Conservation (phyloP, 1,284 basidiomycete genomes). For the Singerocomus inundabilis region DNA sequence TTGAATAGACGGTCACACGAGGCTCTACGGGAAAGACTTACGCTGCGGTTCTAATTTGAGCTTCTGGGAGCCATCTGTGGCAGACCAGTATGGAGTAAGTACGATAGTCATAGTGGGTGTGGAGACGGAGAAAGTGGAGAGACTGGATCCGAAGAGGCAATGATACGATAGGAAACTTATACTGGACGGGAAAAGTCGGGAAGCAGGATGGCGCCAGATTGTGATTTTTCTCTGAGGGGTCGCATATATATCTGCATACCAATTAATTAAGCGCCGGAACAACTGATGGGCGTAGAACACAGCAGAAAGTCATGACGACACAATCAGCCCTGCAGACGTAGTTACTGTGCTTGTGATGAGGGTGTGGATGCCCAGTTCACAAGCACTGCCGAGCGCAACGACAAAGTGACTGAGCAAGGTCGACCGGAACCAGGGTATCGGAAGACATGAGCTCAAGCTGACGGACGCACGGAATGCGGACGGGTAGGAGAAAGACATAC, state of each 20-base stretch:
- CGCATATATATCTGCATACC: constrained; percentile 9
- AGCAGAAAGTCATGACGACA: background rate
- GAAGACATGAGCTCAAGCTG: too few relatives aligned
- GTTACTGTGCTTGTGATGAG: too few relatives aligned
- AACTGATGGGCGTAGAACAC: background rate
- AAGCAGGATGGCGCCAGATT: background rate
- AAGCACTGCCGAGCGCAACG: too few relatives aligned
- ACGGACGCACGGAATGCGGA: too few relatives aligned
- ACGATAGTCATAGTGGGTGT: constrained; percentile 54
- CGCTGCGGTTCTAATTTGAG: constrained; percentile 59
- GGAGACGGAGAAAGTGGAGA: background rate
- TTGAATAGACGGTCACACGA: background rate
- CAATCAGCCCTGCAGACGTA: background rate
- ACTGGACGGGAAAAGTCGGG: constrained; percentile 17
- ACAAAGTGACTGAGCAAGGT: too few relatives aligned
- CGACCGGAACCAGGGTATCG: too few relatives aligned
- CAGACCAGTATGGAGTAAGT: constrained; percentile 66
- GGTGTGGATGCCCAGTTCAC: too few relatives aligned
- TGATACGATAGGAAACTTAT: background rate
- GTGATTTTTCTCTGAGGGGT: background rate
- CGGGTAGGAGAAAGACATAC: too few relatives aligned
- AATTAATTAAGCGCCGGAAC: background rate
- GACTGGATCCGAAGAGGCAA: background rate
- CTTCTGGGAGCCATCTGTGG: constrained; percentile 57
- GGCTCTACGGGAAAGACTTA: constrained; percentile 35